Percentiles rank a stretch among this genome's conserved stretches.
phyloP scores from a whole-genome alignment of 2,329 filamentous ascomycete species.

The Fusarium kyushuense region DNA sequence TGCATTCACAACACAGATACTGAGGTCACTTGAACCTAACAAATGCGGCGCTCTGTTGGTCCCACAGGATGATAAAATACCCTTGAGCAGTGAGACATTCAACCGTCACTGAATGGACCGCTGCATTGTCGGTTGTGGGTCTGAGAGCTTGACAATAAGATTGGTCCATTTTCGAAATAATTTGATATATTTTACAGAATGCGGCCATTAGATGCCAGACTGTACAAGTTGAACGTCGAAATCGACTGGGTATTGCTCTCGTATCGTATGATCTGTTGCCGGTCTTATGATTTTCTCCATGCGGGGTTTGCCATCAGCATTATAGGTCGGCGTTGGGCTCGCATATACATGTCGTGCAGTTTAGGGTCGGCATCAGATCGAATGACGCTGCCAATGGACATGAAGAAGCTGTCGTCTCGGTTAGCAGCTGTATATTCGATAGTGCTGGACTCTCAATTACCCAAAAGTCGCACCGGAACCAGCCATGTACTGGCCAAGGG shows the following conservation, averaged over 20 bases:
- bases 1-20: conserved; percentile 13
- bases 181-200: conserved; percentile 49
- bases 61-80: conserved; percentile 24
- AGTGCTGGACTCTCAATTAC: conserved; percentile 60
- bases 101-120: conserved; percentile 22
- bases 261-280: conserved; percentile 38
- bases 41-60: conserved; percentile 22
- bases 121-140: conserved; percentile 26
- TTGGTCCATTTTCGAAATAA: conserved; percentile 37
- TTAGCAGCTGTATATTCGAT: conserved; percentile 35
- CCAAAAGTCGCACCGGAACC: conserved; percentile 96
- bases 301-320: conserved; percentile 62
- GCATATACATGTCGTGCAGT: conserved; percentile 79
- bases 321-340: conserved; percentile 79
- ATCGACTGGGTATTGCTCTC: conserved; percentile 45
- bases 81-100: conserved; percentile 25
- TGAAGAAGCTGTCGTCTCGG: conserved; percentile 78
- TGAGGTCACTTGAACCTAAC: conserved; percentile 24
- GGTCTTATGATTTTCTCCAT: conserved; percentile 51
- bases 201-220: conserved; percentile 43
- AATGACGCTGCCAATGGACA: conserved; percentile 98
- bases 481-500: conserved; percentile 95
- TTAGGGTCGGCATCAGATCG: conserved; percentile 88
- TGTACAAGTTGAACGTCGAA: conserved; percentile 46
- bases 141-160: conserved; percentile 29